phyloP scores from a whole-genome alignment of 495 filamentous ascomycete genomes.

The Aspergillus biplanus region DNA sequence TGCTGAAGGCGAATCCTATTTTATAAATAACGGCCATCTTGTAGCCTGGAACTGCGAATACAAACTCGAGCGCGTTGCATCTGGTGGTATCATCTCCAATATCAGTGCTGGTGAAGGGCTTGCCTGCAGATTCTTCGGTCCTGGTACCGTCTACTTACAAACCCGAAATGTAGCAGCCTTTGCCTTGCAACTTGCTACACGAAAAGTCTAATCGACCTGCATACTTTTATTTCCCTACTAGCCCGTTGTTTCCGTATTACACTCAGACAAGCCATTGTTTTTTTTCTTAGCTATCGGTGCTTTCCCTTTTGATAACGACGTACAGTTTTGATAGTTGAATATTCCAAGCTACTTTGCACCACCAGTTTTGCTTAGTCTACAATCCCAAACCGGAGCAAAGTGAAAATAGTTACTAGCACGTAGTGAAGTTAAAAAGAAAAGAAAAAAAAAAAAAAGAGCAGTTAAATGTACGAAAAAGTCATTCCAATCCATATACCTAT shows the following conservation, averaged over 20 bases:
- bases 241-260: too few species aligned
- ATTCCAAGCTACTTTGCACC: too few species aligned
- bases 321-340: too few species aligned
- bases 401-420: not conserved
- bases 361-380: too few species aligned
- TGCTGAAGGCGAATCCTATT: slow-evolving; percentile 77
- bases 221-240: not conserved
- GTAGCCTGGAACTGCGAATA: slow-evolving; percentile 99
- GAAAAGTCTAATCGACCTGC: not conserved
- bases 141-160: slow-evolving; percentile 91
- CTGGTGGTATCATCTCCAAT: slow-evolving; percentile 83
- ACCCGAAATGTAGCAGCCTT: slow-evolving; percentile 80
- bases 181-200: slow-evolving; percentile 37
- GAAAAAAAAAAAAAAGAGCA: not conserved
- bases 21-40: slow-evolving; percentile 93
- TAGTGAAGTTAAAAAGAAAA: not conserved
- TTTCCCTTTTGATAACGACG: too few species aligned
- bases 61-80: slow-evolving; percentile 79
- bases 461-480: slow-evolving; percentile 13
- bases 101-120: slow-evolving; percentile 81
- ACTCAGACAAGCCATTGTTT: too few species aligned
- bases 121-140: slow-evolving; percentile 91
- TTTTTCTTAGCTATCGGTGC: too few species aligned
- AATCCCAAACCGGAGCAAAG: too few species aligned
- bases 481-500: slow-evolving; percentile 28